These are phyloP conservation scores for Dipodascus albidus DNA, from an alignment of 805 yeast species.

Conservation along the genomic window DNA sequence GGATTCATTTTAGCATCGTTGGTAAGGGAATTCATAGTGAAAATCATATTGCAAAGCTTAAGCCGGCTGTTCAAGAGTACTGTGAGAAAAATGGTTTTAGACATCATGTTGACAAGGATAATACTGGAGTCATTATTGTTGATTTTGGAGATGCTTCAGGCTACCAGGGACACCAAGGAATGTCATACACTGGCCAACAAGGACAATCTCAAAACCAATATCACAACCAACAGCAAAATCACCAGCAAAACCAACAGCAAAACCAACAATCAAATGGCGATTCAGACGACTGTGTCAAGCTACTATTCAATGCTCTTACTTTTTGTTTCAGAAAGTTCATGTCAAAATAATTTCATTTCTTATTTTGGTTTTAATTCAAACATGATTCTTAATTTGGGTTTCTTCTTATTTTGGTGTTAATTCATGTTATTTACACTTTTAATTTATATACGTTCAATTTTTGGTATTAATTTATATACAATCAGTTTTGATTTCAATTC, in stretches of 20 bases:
- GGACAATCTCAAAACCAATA: conserved; percentile 14
- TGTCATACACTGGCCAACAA: conserved; percentile 26
- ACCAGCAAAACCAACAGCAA: conserved; percentile 15
- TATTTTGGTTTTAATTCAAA: no score
- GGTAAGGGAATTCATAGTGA: conserved; percentile 87
- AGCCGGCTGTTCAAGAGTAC: conserved; percentile 76
- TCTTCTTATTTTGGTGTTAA: no score
- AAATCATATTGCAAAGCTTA: conserved; percentile 72
- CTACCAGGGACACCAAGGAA: conserved; percentile 8
- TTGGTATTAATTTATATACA: conserved; percentile 2
- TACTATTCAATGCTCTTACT: neutral
- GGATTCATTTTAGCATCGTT: conserved; percentile 61
- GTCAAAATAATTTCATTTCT: neutral
- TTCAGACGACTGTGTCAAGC: neutral
- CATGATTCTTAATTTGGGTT: neutral
- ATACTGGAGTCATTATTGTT: conserved; percentile 71
- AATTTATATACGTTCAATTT: conserved; percentile 3
- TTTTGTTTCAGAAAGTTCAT: neutral
- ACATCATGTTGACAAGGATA: conserved; percentile 53
- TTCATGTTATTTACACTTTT: neutral
- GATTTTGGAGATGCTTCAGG: conserved; percentile 40
- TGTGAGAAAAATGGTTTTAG: conserved; percentile 56
- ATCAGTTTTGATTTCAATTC: neutral
- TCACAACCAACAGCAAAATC: conserved; percentile 14
- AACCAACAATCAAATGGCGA: neutral